These are phyloP conservation scores for Trifolium pratense DNA, from an alignment of 306 rosid species.

Conservation along the genomic window DNA sequence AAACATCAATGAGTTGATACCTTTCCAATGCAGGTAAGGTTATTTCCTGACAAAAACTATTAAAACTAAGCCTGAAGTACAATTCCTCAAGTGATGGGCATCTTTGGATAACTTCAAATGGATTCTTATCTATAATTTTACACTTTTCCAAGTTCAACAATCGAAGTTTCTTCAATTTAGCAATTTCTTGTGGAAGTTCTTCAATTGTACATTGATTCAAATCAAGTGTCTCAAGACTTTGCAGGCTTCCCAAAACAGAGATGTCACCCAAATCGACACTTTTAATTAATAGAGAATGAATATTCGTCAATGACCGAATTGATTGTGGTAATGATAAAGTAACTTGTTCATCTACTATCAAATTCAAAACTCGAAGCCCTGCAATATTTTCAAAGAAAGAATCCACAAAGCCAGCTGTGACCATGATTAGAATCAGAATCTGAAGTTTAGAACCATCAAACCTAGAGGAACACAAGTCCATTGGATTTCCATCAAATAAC, in stretches of 20 bases:
- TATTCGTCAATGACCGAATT: not conserved
- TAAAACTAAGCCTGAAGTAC: not conserved
- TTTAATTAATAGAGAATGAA: not conserved
- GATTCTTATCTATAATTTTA: accelerated
- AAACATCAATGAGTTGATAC: not conserved
- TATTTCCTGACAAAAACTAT: not conserved
- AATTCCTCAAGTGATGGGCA: slow-evolving; percentile 35
- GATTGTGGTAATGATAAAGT: not conserved
- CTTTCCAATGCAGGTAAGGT: not conserved
- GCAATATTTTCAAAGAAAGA: not conserved
- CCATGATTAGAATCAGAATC: not conserved
- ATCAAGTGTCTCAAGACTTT: slow-evolving; percentile 26
- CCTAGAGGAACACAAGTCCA: not conserved
- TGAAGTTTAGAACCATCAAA: slow-evolving; percentile 19
- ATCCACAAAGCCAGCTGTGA: accelerated
- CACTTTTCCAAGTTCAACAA: not conserved
- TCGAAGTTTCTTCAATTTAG: not conserved
- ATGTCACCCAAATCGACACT: not conserved
- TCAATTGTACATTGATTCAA: accelerated
- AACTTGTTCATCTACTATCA: not conserved
- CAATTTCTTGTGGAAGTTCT: not conserved
- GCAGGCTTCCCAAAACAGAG: slow-evolving; percentile 4
- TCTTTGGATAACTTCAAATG: slow-evolving; percentile 25
- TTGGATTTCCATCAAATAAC: not conserved
- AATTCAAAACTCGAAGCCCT: not conserved